Evolutionary conservation across 257 asterid genomes (phyloP).

Genomic region (Coffea eugenioides): DNA sequence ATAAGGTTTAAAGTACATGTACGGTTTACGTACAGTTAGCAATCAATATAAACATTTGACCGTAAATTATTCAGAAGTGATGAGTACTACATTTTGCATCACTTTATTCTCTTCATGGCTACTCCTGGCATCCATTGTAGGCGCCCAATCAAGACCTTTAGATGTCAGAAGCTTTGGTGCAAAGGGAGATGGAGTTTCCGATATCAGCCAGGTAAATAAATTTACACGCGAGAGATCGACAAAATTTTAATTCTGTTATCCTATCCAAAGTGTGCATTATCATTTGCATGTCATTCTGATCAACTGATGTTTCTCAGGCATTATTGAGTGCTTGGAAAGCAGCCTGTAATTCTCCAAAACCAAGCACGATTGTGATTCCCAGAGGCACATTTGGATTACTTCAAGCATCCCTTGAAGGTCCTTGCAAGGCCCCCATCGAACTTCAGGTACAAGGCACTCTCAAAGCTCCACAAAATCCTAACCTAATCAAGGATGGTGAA

Average conservation of each 20-base stretch:
- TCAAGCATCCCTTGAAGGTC: conserved; percentile 24
- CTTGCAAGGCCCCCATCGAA: conserved; percentile 31
- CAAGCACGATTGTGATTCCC: conserved; percentile 34
- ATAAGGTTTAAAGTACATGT: too few relatives aligned
- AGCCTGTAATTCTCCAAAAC: conserved; percentile 22
- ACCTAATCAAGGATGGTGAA: conserved; percentile 15
- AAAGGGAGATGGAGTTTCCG: conserved; percentile 9
- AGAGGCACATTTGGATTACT: conserved; percentile 29
- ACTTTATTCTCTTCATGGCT: not conserved
- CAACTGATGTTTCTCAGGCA: conserved; percentile 26
- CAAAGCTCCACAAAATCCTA: conserved; percentile 30
- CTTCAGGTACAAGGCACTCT: conserved; percentile 39
- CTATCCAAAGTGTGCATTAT: not conserved
- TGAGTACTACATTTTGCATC: not conserved
- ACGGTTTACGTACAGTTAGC: too few relatives aligned
- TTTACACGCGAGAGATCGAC: too few relatives aligned
- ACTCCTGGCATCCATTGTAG: not conserved
- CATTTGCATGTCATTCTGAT: not conserved
- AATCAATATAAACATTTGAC: too few relatives aligned
- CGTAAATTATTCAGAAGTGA: not conserved
- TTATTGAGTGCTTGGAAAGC: conserved; percentile 39
- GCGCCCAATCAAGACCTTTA: not conserved
- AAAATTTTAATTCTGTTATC: not conserved
- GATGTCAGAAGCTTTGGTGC: conserved; percentile 17
- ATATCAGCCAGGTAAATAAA: conserved; percentile 21